Evolutionary conservation across 192 early-diverging fungal genomes (phyloP), one percentile per base, ranked within the genome.

Genomic region (Podochytrium sp.): DNA sequence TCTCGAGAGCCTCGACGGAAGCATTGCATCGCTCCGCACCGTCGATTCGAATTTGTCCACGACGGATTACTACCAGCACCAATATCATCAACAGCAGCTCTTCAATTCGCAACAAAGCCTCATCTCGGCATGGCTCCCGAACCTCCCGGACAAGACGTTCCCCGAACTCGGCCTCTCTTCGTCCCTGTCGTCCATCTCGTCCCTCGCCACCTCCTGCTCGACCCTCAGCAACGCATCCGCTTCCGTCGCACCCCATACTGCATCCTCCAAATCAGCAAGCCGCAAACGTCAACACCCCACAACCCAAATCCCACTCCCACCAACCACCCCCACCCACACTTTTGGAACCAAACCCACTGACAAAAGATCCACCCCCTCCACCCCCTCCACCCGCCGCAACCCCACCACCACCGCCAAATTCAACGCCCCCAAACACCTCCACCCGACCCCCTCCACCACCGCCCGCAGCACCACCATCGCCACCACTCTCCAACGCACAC

Each of bases 141-240:
- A 39, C 29, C 60, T 39, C 14, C 52, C 49, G 3, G 51, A 52
- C 33, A 52, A 69, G 10, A 39, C 30, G 7, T 71, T 71, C 34
- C 41, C 34, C 23, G 49, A 60, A 34, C 20, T 55, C 14, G 7
- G n/a, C 0, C 57, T 51, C 18, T 60, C 69, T 4, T 71, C 69
- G 29, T 59, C 69, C 23, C 53, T 55, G n/a, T 71, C 69, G 16
- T 71, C 69, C 6, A 33, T 71, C 10, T 71, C 69, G 12, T 71
- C 69, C 14, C 30, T 51, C 10, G 40, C 69, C 5, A 71, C 69
- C 20, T 35, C 34, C 5, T 27, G 56, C 18, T 71, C 69, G 12
- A 59, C 69, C 10, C 10, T 71, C 20, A 71, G 69, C 40, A 60
- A 65, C 47, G 53, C 52, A 59, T 41, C 57, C 33, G 49, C 25